These are phyloP conservation scores for Pleodorina starrii DNA, from an alignment of 139 green algal genomes.

Conservation along the genomic window DNA sequence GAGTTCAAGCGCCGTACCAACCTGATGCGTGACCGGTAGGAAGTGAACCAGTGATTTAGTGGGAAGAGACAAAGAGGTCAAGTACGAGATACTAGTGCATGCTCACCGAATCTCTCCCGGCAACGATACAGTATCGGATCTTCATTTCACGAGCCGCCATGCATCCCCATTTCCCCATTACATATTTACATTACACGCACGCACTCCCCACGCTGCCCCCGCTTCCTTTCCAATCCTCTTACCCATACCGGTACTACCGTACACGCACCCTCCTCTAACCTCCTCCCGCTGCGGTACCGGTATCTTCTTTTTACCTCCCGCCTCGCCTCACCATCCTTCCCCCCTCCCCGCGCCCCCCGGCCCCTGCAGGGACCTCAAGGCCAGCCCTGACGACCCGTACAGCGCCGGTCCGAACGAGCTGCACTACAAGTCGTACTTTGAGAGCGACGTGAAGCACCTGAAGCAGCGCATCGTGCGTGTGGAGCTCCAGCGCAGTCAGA, in stretches of 20 bases:
- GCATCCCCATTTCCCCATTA: no score
- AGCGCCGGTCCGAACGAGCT: conserved; percentile 14
- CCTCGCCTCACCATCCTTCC: no score
- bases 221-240: background rate
- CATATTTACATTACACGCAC: background rate
- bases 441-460: conserved; percentile 50
- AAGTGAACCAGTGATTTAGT: no score
- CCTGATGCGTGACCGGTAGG: conserved; percentile 25
- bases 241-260: background rate
- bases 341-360: no score
- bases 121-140: no score
- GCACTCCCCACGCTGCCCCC: background rate
- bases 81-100: no score
- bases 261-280: background rate
- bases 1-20: conserved; percentile 28
- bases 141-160: no score
- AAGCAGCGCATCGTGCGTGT: conserved; percentile 53
- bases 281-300: no score
- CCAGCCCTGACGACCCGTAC: background rate
- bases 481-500: conserved; percentile 47
- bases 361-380: conserved; percentile 23
- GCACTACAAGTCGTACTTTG: conserved; percentile 42
- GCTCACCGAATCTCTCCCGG: no score
- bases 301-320: no score
- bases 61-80: no score